Evolutionary conservation across 345 rosid genomes (phyloP), one percentile per base, ranked within the genome.

Genomic region (Populus ilicifolia): DNA sequence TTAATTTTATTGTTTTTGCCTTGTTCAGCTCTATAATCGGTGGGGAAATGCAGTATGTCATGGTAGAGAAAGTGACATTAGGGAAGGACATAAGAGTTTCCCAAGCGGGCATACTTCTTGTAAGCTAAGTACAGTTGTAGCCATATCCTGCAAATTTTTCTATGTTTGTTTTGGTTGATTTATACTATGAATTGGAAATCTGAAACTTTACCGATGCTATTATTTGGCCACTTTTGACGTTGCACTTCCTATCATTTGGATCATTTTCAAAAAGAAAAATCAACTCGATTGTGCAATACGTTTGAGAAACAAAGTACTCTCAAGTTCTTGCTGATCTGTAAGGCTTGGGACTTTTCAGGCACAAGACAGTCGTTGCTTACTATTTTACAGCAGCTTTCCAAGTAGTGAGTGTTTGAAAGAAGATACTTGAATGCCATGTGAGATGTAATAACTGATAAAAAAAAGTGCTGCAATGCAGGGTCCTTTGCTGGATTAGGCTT

Each of bases 71-170:
- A 85, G 81, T 48, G 92, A 84, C 27, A 69, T 94, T 50, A 90
- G 83, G 79, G 98, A 94, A 85, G 98, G 98, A 30, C 91, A 90
- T 63, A 89, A 87, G 84, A 92, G 98, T 77, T 94, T 94, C 75
- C 98, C 98, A 0, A 93, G 98, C 17, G 98, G 97, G 94, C n/a
- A n/a, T n/a, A n/a, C n/a, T n/a, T n/a, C n/a, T n/a, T n/a, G n/a
- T n/a, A n/a, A n/a, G n/a, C n/a, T 90, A 78, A 85, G 88, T 63
- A 62, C 56, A 7, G 30, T 41, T 52, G 8, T 65, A 59, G 36
- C 70, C 59, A 18, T 33, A 20, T 29, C n/a, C 59, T 71, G 21
- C 48, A n/a, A 33, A 2, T 2, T 11, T 80, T 77, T n/a, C 17
- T 48, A 0, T 48, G 17, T 48, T 48, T 48, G 54, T 48, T 48